Base-by-base conservation (phyloP, 306 rosid genomes). In the Canavalia ensiformis region DNA sequence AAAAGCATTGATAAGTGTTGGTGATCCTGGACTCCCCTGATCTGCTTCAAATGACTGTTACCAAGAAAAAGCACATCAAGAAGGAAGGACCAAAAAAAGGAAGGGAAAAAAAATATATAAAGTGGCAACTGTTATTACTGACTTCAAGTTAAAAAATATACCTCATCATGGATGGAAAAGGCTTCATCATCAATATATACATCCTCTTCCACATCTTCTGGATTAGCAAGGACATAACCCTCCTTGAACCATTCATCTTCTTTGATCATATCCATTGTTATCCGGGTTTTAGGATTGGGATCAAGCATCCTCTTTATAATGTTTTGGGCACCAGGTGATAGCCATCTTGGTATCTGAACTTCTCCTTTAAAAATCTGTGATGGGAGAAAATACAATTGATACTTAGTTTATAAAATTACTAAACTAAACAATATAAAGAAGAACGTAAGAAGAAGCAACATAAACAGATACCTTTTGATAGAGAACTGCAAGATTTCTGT, bases 401-500 rank as follows among this genome's bases (percentile, higher is more conserved):
- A 60, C 42, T 71, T 31, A 72, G 33, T 65, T 45, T 0, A 77
- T 49, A 31, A 37, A 85, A 49, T 74, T 4, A 44, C 39, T 9
- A 35, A 64, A 84, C 58, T 25, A n/a, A 5, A n/a, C 31, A 42
- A 49, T 10, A 29, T 13, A 47, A 57, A 45, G 1, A 60, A 4
- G 46, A 67, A 25, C 28, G 58, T 25, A 28, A 18, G 25, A 18
- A 18, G 18, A 39, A 29, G 49, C 41, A 45, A 45, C 47, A 28
- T 41, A 18, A 6, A 49, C 0, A 12, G 42, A 69, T 64, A 94
- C 98, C 94, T 90, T 95, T 7, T 91, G 97, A 75, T 95, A 95
- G 33, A 95, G 97, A 82, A 95, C 97, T 8, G 89, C 94, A 2
- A 92, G 89, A 85, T 95, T 95, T 83, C 97, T 87, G 62, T 95